These are phyloP conservation scores for Rhodotorula sp. DNA, from an alignment of 1,284 basidiomycete species.

Conservation along the genomic window DNA sequence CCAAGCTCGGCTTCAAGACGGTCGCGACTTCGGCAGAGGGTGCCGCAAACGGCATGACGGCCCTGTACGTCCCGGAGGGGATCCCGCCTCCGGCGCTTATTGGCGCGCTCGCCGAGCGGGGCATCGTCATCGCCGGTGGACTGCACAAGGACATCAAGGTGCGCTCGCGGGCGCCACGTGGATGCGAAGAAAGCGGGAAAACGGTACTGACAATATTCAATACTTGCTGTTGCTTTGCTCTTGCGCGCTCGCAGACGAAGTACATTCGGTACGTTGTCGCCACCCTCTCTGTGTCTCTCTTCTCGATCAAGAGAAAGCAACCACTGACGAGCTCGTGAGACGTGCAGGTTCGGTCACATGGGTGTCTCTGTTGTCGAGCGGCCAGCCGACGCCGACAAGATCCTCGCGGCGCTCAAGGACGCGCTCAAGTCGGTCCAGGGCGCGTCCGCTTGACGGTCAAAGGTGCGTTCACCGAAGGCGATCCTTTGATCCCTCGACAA, in stretches of 20 bases:
- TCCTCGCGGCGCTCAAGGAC: conserved; percentile 66
- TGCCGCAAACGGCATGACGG: conserved; percentile 89
- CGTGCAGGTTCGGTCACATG: conserved; percentile 66
- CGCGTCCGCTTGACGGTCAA: not conserved
- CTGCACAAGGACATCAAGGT: conserved; percentile 81
- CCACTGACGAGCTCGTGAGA: too few relatives aligned
- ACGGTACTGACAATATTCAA: not conserved
- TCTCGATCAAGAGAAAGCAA: too few relatives aligned
- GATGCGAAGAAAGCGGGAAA: not conserved
- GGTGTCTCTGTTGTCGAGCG: conserved; percentile 70
- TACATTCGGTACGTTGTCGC: conserved; percentile 39
- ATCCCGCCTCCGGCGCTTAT: conserved; percentile 69
- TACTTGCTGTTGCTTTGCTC: too few relatives aligned
- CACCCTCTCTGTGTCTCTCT: too few relatives aligned
- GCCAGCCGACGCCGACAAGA: conserved; percentile 72
- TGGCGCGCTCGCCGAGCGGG: conserved; percentile 52
- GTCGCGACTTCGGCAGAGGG: conserved; percentile 63
- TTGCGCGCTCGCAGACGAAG: conserved; percentile 1
- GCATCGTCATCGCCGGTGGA: conserved; percentile 81
- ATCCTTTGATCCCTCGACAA: not conserved
- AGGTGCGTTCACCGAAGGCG: not conserved
- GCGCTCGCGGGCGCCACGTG: conserved; percentile 50
- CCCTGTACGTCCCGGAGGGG: conserved; percentile 67
- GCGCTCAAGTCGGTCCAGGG: conserved; percentile 51
- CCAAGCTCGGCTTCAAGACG: conserved; percentile 67